Conservation (phyloP, 106 monocot genomes). For the Acorus calamus region DNA sequence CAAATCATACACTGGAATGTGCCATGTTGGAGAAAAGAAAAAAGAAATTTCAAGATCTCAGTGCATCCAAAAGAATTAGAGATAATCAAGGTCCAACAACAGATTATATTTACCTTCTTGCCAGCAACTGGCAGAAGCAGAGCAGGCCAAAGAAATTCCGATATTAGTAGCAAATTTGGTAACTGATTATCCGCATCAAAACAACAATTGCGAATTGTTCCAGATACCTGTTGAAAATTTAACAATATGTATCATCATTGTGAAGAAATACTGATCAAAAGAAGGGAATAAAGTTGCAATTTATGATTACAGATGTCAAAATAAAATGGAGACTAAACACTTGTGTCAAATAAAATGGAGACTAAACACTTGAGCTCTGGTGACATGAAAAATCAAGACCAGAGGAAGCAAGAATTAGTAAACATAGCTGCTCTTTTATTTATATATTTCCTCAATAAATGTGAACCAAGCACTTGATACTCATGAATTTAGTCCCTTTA, state of each 20-base stretch:
- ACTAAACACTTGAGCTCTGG: too few relatives aligned
- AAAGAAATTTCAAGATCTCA: not conserved
- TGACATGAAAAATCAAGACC: too few relatives aligned
- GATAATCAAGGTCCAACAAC: too few relatives aligned
- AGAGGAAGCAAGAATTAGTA: too few relatives aligned
- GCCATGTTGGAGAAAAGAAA: not conserved
- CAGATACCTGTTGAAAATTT: conserved; percentile 41
- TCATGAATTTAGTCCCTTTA: too few relatives aligned
- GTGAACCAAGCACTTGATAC: too few relatives aligned
- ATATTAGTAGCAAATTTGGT: conserved; percentile 63
- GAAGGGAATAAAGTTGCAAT: not conserved
- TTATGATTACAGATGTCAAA: too few relatives aligned
- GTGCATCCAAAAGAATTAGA: not conserved
- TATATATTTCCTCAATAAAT: too few relatives aligned
- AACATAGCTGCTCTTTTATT: too few relatives aligned
- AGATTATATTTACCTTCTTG: conserved; percentile 46
- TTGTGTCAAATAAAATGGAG: too few relatives aligned
- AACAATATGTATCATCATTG: not conserved
- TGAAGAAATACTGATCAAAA: not conserved
- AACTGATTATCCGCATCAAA: conserved; percentile 91
- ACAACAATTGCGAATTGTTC: conserved; percentile 91
- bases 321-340: too few relatives aligned
- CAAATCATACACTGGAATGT: too few relatives aligned
- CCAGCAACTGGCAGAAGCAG: conserved; percentile 92
- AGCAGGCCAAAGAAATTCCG: conserved; percentile 97